phyloP scores from a whole-genome alignment of 2,329 filamentous ascomycete genomes.

The Neonectria hederae region DNA sequence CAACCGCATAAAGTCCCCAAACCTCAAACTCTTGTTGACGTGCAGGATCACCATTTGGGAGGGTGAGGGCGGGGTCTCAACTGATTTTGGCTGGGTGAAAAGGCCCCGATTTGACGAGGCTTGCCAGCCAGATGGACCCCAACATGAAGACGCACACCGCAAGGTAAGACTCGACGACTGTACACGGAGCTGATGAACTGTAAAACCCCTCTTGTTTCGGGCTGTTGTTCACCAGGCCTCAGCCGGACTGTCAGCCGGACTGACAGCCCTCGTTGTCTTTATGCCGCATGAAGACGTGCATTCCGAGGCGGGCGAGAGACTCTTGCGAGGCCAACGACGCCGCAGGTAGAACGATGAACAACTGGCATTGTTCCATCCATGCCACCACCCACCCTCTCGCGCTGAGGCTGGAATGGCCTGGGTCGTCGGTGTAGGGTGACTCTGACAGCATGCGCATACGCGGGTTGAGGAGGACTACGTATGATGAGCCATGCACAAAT shows the following conservation, averaged over 20 bases:
- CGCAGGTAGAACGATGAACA: constrained; percentile 34
- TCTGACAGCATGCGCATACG: constrained; percentile 9
- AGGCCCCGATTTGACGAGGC: constrained; percentile 31
- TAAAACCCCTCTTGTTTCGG: constrained; percentile 3
- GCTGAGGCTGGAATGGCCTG: constrained; percentile 3
- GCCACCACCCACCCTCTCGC: constrained; percentile 19
- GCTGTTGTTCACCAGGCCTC: constrained; percentile 7
- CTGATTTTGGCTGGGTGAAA: constrained; percentile 30
- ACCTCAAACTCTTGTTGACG: constrained; percentile 29
- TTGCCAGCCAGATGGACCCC: constrained; percentile 25
- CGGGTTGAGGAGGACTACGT: not conserved
- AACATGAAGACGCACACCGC: not conserved
- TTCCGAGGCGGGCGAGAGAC: constrained; percentile 25
- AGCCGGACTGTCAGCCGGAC: constrained; percentile 11
- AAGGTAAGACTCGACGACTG: constrained; percentile 20
- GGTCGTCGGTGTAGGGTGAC: constrained; percentile 8
- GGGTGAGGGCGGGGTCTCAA: constrained; percentile 23
- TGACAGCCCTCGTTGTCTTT: constrained; percentile 13
- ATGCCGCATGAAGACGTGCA: constrained; percentile 31
- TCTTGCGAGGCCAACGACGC: constrained; percentile 24
- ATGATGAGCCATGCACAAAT: constrained; percentile 2
- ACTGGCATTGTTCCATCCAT: constrained; percentile 33
- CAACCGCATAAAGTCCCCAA: constrained; percentile 53
- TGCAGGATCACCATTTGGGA: constrained; percentile 36
- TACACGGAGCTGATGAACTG: not conserved